Conservation (phyloP, 352 stramenopile genomes). For the Globisporangium cystogenes region DNA sequence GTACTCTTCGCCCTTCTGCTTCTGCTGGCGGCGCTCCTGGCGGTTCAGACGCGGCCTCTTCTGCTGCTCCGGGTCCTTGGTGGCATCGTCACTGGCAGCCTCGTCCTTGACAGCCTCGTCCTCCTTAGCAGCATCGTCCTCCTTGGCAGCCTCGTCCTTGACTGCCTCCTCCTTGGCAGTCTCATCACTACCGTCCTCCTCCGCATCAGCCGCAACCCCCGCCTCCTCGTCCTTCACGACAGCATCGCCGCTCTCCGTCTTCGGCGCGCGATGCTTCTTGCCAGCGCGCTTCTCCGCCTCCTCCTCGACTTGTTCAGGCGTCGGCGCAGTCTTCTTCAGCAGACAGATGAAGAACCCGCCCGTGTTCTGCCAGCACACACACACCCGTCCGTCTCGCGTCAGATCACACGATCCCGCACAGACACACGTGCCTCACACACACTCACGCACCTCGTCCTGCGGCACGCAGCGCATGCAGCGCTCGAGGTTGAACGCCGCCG, state of each 20-base stretch:
- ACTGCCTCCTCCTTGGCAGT: background rate
- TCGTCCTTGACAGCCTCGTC: background rate
- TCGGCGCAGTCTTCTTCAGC: slow-evolving; percentile 88
- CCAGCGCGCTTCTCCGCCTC: slow-evolving; percentile 13
- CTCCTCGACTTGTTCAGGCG: slow-evolving; percentile 21
- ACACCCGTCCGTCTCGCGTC: background rate
- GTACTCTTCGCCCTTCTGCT: slow-evolving; percentile 68
- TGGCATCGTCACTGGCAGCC: slow-evolving; percentile 12
- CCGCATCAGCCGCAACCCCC: slow-evolving; percentile 2
- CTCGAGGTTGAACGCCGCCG: slow-evolving; percentile 79
- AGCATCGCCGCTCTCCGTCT: slow-evolving; percentile 11
- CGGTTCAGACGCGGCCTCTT: slow-evolving; percentile 15
- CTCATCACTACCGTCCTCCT: background rate
- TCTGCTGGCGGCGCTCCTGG: slow-evolving; percentile 39
- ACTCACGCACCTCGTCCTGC: slow-evolving; percentile 88
- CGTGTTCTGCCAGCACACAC: slow-evolving; percentile 73
- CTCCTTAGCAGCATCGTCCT: slow-evolving; percentile 15
- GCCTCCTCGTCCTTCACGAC: slow-evolving; percentile 9
- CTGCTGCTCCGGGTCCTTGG: slow-evolving; percentile 14
- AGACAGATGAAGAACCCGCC: slow-evolving; percentile 99
- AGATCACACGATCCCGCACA: slow-evolving; percentile 1
- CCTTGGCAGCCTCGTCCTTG: slow-evolving; percentile 9
- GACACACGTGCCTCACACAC: background rate
- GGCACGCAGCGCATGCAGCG: slow-evolving; percentile 96
- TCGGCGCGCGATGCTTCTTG: slow-evolving; percentile 14